These are phyloP conservation scores for Amanita exitialis DNA, from an alignment of 768 basidiomycete genomes.

Conservation along the genomic window DNA sequence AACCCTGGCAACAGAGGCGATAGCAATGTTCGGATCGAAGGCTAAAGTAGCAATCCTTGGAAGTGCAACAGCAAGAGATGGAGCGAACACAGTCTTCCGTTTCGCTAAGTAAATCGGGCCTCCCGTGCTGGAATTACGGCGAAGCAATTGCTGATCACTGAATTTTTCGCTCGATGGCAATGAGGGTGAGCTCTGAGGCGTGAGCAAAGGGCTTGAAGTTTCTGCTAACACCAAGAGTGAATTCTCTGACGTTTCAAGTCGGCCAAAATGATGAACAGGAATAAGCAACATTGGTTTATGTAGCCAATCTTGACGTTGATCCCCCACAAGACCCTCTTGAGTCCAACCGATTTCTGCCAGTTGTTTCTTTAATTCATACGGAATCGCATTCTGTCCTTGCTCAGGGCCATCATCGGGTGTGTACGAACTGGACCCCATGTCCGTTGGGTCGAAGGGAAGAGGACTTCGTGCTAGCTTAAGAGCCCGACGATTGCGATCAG, in stretches of 20 bases:
- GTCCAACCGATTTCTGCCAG: conserved; percentile 72
- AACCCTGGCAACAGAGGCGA: conserved; percentile 48
- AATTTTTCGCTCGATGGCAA: conserved; percentile 8
- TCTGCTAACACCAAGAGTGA: conserved; percentile 19
- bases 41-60: conserved; percentile 42
- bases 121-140: conserved; percentile 49
- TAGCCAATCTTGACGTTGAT: conserved; percentile 49
- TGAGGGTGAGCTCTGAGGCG: conserved; percentile 21
- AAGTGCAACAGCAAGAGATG: conserved; percentile 44
- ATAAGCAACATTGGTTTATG: conserved; percentile 59
- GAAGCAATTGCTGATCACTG: conserved; percentile 27
- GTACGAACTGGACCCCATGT: conserved; percentile 57
- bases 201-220: conserved; percentile 19
- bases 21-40: conserved; percentile 39
- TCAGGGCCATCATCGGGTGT: conserved; percentile 42
- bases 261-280: conserved; percentile 46
- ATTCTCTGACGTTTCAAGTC: conserved; percentile 25
- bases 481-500: conserved; percentile 52
- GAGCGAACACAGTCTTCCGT: conserved; percentile 59
- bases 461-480: conserved; percentile 66
- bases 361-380: conserved; percentile 52
- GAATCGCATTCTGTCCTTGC: conserved; percentile 43
- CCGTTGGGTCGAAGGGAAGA: conserved; percentile 65
- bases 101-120: conserved; percentile 36
- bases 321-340: conserved; percentile 43